These are phyloP conservation scores for Eucommia ulmoides DNA, from an alignment of 257 asterid genomes.

Conservation along the genomic window DNA sequence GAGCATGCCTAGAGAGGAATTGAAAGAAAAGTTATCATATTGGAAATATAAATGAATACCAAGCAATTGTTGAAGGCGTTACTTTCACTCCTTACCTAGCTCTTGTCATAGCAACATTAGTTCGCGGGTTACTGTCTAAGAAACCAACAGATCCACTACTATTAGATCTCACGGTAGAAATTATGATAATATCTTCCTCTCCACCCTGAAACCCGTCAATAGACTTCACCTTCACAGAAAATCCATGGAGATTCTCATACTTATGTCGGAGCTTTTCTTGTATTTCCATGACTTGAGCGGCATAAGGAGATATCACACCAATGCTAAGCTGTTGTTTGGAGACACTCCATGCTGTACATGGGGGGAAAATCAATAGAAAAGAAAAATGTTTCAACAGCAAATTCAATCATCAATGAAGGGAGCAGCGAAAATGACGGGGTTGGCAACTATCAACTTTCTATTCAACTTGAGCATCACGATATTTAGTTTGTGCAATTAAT, in stretches of 20 bases:
- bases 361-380: too few species aligned
- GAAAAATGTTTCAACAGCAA: too few species aligned
- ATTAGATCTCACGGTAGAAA: constrained; percentile 58
- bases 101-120: constrained; percentile 65
- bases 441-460: too few species aligned
- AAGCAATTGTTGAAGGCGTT: too few species aligned
- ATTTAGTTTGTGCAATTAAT: too few species aligned
- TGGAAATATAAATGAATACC: too few species aligned
- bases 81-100: constrained; percentile 38
- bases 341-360: constrained; percentile 31
- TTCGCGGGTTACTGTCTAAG: constrained; percentile 34
- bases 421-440: too few species aligned
- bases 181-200: constrained; percentile 50
- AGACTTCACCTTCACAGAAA: constrained; percentile 48
- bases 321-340: constrained; percentile 32
- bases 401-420: too few species aligned
- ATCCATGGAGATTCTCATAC: constrained; percentile 21
- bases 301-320: constrained; percentile 62
- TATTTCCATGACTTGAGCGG: constrained; percentile 53
- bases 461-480: too few species aligned
- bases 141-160: constrained; percentile 47
- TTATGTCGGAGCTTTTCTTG: constrained; percentile 19
- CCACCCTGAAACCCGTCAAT: constrained; percentile 78
- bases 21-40: too few species aligned
- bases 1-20: constrained; percentile 31